These are phyloP conservation scores for Pontederia crassipes DNA, from an alignment of 176 grass and related monocot genomes.

Conservation along the genomic window DNA sequence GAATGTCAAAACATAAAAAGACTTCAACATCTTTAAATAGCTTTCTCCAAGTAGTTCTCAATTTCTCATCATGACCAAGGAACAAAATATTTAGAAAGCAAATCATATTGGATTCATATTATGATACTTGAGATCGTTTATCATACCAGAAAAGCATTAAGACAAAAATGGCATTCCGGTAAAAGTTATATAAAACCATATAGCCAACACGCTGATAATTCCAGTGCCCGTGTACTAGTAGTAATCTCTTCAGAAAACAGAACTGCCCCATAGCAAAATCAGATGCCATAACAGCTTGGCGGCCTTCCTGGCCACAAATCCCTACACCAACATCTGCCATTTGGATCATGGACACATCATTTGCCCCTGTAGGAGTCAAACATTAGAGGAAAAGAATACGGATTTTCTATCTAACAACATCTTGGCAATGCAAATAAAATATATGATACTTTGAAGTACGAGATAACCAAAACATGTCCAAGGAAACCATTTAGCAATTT, in stretches of 20 bases:
- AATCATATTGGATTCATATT: background rate
- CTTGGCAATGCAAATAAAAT: too few relatives aligned
- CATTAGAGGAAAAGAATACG: too few relatives aligned
- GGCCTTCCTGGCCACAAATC: slow-evolving; percentile 97
- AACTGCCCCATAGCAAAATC: slow-evolving; percentile 98
- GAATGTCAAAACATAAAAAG: background rate
- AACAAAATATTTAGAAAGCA: background rate
- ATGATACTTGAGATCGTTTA: background rate
- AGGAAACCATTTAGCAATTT: too few relatives aligned
- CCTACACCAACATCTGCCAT: slow-evolving; percentile 96
- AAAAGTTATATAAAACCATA: slow-evolving; percentile 93
- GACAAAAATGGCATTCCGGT: slow-evolving; percentile 88
- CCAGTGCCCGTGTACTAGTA: slow-evolving; percentile 94
- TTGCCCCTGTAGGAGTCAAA: slow-evolving; percentile 39
- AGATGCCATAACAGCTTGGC: slow-evolving; percentile 92
- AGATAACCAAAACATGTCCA: too few relatives aligned
- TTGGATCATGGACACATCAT: slow-evolving; percentile 99
- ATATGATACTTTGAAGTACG: too few relatives aligned
- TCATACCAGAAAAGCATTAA: slow-evolving; percentile 89
- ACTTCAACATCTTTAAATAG: too few relatives aligned
- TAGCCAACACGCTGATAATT: slow-evolving; percentile 94
- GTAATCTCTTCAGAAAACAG: slow-evolving; percentile 81
- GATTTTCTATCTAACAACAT: too few relatives aligned
- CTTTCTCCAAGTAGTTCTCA: too few relatives aligned
- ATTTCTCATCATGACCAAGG: background rate